Evolutionary conservation across 2,329 filamentous ascomycete genomes (phyloP).

Genomic region (Apiospora pterosperma): DNA sequence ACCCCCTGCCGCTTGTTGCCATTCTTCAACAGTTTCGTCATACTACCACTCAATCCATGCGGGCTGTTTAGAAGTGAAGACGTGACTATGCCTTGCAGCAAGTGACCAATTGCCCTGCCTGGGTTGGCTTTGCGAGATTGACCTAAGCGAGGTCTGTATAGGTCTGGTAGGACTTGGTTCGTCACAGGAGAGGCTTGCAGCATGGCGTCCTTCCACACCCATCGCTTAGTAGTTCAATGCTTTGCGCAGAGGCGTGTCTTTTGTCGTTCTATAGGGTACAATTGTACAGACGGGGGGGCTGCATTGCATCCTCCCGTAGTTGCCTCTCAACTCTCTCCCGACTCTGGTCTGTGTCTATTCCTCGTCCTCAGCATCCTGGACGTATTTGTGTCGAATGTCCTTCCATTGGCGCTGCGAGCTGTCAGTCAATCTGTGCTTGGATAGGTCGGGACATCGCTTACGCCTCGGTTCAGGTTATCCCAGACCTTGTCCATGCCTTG

Average conservation of each 20-base stretch:
- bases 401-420: constrained; percentile 90
- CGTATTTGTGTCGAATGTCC: constrained; percentile 91
- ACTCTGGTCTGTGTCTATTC: constrained; percentile 36
- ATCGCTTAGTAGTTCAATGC: neutral
- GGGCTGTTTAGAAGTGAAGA: neutral
- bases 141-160: neutral
- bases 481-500: constrained; percentile 78
- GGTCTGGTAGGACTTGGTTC: neutral
- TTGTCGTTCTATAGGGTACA: constrained; percentile 22
- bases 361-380: constrained; percentile 67
- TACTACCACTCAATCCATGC: neutral
- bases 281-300: constrained; percentile 12
- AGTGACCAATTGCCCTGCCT: neutral
- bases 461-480: constrained; percentile 88
- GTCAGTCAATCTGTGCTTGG: constrained; percentile 25
- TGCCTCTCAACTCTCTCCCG: neutral
- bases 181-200: neutral
- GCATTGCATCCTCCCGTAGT: constrained; percentile 5
- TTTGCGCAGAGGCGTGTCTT: neutral
- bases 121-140: neutral
- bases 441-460: constrained; percentile 50
- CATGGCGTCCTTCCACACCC: neutral
- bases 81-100: neutral
- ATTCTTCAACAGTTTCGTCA: neutral
- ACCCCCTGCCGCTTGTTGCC: neutral